These are phyloP conservation scores for Auxenochlorella pyrenoidosa DNA, from an alignment of 139 green algal genomes.

Conservation along the genomic window DNA sequence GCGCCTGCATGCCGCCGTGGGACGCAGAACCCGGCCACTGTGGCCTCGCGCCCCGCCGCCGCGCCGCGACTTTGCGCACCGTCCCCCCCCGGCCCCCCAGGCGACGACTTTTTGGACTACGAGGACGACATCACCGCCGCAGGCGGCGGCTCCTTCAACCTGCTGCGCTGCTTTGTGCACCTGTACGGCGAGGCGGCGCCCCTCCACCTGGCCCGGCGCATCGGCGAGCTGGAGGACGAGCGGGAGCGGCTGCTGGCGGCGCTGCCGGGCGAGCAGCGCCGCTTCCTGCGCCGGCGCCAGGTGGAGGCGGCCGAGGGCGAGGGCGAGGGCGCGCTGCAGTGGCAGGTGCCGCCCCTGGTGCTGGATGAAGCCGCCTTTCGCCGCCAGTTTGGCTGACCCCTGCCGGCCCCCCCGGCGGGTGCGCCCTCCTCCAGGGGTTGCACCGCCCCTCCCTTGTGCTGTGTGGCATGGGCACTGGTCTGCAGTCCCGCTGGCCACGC, in stretches of 20 bases:
- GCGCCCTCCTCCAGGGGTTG: too few relatives aligned
- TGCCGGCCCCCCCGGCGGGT: too few relatives aligned
- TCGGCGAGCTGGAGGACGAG: slow-evolving; percentile 32
- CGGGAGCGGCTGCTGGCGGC: slow-evolving; percentile 49
- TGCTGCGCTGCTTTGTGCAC: slow-evolving; percentile 65
- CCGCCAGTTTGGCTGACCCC: not conserved
- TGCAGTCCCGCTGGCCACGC: too few relatives aligned
- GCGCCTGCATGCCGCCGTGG: too few relatives aligned
- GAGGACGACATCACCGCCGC: slow-evolving; percentile 78
- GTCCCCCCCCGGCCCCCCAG: not conserved
- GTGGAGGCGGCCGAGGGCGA: slow-evolving; percentile 45
- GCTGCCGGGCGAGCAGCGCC: slow-evolving; percentile 43
- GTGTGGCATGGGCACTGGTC: too few relatives aligned
- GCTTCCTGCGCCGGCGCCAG: slow-evolving; percentile 49
- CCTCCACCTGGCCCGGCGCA: slow-evolving; percentile 45
- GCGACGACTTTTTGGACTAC: slow-evolving; percentile 82
- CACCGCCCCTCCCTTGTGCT: too few relatives aligned
- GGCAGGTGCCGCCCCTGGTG: slow-evolving; percentile 64
- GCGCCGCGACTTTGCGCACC: too few relatives aligned
- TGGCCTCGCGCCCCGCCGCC: too few relatives aligned
- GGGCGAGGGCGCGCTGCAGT: slow-evolving; percentile 38
- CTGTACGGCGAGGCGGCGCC: slow-evolving; percentile 55
- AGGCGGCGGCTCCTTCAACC: slow-evolving; percentile 69
- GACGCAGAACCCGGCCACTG: too few relatives aligned
- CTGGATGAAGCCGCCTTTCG: slow-evolving; percentile 58